Evolutionary conservation across 2,329 filamentous ascomycete species (phyloP).

Genomic region (Leptographium procerum): DNA sequence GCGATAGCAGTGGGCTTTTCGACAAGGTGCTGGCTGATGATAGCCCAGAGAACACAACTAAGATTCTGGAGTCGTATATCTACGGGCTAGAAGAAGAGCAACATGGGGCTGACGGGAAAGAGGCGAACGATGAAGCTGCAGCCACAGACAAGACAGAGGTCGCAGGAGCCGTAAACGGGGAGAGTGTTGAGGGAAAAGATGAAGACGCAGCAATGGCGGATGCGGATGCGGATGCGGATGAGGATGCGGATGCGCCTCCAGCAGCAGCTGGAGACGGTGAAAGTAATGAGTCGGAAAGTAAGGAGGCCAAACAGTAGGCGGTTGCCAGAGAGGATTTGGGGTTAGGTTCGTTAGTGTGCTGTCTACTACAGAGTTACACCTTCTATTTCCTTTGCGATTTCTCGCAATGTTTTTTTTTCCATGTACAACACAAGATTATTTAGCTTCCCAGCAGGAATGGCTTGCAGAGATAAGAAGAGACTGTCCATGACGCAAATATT

Average conservation of each 20-base stretch:
- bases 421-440: background rate
- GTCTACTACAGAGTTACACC: too few species aligned
- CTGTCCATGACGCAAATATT: background rate
- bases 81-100: slow-evolving; percentile 20
- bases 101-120: background rate
- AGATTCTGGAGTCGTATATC: slow-evolving; percentile 37
- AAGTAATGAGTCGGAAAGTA: background rate
- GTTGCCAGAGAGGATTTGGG: too few species aligned
- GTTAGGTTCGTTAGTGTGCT: too few species aligned
- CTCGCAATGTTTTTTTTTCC: background rate
- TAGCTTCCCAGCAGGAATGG: background rate
- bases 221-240: background rate
- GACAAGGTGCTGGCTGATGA: slow-evolving; percentile 39
- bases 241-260: background rate
- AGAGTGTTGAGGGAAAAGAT: background rate
- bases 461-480: background rate
- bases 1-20: slow-evolving; percentile 28
- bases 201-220: slow-evolving; percentile 5
- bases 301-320: background rate
- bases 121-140: background rate
- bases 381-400: background rate
- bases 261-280: background rate
- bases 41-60: slow-evolving; percentile 36
- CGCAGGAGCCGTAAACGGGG: background rate
- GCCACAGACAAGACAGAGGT: background rate